phyloP scores from a whole-genome alignment of 441 rosid genomes.

The Omphalea diandra region DNA sequence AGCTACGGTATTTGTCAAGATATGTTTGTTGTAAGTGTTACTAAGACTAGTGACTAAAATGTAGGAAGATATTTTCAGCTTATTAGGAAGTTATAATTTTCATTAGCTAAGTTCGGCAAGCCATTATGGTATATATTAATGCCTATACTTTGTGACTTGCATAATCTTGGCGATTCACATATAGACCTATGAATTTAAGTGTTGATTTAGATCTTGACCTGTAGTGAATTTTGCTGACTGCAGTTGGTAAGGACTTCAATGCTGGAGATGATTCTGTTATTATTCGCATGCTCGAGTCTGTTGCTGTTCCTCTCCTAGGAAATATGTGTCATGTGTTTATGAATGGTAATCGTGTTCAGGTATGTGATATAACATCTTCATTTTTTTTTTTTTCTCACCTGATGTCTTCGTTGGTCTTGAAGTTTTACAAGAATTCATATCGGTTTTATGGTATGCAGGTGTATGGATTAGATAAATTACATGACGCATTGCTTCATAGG shows the following conservation, averaged over 20 bases:
- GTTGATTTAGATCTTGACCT: background rate
- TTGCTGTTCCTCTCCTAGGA: slow-evolving; percentile 86
- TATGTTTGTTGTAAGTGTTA: background rate
- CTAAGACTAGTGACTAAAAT: background rate
- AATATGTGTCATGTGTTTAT: slow-evolving; percentile 93
- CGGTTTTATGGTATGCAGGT: slow-evolving; percentile 44
- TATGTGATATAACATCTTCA: slow-evolving; percentile 4
- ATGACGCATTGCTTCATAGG: slow-evolving; percentile 73
- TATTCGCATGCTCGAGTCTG: slow-evolving; percentile 69
- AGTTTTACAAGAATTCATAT: background rate
- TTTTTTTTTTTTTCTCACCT: background rate
- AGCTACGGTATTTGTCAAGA: background rate
- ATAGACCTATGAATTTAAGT: too few species aligned
- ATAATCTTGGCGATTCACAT: background rate
- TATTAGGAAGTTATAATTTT: background rate
- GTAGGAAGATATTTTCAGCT: background rate
- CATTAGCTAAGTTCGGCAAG: background rate
- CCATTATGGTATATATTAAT: background rate
- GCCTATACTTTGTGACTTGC: background rate
- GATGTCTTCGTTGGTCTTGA: background rate
- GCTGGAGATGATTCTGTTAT: slow-evolving; percentile 71
- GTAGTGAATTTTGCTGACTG: slow-evolving; percentile 14
- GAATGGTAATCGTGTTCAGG: slow-evolving; percentile 96
- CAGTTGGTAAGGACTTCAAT: slow-evolving; percentile 67
- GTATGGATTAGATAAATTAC: slow-evolving; percentile 82